Evolutionary conservation across 2,329 filamentous ascomycete genomes (phyloP).

Genomic region (Colletotrichum tamarilloi): DNA sequence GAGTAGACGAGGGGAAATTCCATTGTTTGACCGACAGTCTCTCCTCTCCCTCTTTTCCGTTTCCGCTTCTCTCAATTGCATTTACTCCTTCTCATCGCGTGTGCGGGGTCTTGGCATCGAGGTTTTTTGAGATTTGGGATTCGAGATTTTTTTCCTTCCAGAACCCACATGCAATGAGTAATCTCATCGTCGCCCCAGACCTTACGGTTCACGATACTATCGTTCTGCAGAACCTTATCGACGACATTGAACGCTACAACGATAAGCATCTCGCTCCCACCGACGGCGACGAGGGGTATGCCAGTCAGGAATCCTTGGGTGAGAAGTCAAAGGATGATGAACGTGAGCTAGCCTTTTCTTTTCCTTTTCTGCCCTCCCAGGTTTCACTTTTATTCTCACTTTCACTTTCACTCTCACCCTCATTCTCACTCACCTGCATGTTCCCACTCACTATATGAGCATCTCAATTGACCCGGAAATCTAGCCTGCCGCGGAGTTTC

Average conservation of each 20-base stretch:
- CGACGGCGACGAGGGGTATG: slow-evolving; percentile 11
- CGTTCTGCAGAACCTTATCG: slow-evolving; percentile 13
- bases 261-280: background rate
- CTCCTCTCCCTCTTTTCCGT: background rate
- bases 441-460: background rate
- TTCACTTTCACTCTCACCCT: background rate
- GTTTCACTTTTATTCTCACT: background rate
- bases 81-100: background rate
- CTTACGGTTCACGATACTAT: slow-evolving; percentile 13
- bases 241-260: slow-evolving; percentile 11
- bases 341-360: background rate
- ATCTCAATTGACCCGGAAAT: background rate
- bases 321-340: slow-evolving; percentile 7
- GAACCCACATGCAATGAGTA: slow-evolving; percentile 1
- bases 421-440: background rate
- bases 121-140: background rate
- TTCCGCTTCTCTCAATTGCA: background rate
- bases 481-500: slow-evolving; percentile 7
- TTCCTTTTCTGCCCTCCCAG: background rate
- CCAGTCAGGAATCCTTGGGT: slow-evolving; percentile 4
- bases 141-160: background rate
- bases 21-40: background rate
- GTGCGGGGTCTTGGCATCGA: background rate
- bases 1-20: background rate
- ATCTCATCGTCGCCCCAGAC: slow-evolving; percentile 4